Conservation (phyloP, 495 filamentous ascomycete species). For the Xylaria castorea region DNA sequence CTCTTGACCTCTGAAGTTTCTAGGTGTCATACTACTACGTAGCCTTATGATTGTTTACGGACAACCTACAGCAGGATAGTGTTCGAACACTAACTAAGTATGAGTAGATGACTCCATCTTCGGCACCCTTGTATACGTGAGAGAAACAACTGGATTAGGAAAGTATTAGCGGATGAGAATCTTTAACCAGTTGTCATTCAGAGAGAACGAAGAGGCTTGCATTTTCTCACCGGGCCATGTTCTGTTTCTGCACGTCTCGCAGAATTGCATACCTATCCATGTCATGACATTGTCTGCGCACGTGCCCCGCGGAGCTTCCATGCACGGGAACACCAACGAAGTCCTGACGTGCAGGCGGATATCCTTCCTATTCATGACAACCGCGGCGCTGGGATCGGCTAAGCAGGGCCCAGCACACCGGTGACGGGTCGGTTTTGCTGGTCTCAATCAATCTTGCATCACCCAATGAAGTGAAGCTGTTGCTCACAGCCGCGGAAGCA, state of each 20-base stretch:
- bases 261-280: not conserved
- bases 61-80: not conserved
- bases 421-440: not conserved
- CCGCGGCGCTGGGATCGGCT: slow-evolving; percentile 6
- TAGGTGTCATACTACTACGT: not conserved
- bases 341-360: slow-evolving; percentile 12
- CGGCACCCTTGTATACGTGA: not conserved
- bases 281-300: slow-evolving; percentile 9
- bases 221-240: not conserved
- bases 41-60: not conserved
- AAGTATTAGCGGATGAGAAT: not conserved
- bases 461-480: slow-evolving; percentile 7
- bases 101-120: not conserved
- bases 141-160: slow-evolving; percentile 1
- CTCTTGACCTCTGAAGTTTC: not conserved
- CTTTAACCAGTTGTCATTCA: not conserved
- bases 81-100: not conserved
- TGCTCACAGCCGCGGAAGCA: not conserved
- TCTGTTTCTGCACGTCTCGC: not conserved
- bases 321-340: slow-evolving; percentile 10
- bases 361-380: slow-evolving; percentile 17
- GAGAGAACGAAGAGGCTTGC: not conserved
- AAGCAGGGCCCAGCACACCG: not conserved
- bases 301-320: slow-evolving; percentile 16
- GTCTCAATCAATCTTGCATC: slow-evolving; percentile 4